Percentiles rank a stretch among this genome's conserved stretches.
Evolutionary conservation across 805 yeast genomes (phyloP).

Genomic region (Metschnikowia corniflorae): DNA sequence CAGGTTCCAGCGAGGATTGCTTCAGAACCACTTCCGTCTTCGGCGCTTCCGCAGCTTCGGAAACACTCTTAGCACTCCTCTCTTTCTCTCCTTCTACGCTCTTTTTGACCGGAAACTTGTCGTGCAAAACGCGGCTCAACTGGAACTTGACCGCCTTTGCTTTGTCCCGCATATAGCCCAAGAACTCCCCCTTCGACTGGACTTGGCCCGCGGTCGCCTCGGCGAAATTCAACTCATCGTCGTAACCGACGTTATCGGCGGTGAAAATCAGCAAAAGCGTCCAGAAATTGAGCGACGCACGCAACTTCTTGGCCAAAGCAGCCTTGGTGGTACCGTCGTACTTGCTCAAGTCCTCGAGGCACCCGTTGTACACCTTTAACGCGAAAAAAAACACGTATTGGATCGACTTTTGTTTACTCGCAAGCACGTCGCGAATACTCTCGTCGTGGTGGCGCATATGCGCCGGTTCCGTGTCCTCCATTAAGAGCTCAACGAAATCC

Average conservation of each 20-base stretch:
- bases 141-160: slow-evolving; percentile 48
- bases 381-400: slow-evolving; percentile 42
- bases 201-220: slow-evolving; percentile 60
- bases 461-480: slow-evolving; percentile 67
- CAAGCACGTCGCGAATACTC: slow-evolving; percentile 46
- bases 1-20: background rate
- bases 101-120: slow-evolving; percentile 27
- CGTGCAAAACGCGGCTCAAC: slow-evolving; percentile 37
- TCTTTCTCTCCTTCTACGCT: slow-evolving; percentile 30
- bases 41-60: background rate
- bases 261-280: slow-evolving; percentile 42
- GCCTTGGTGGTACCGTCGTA: slow-evolving; percentile 37
- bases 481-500: slow-evolving; percentile 51
- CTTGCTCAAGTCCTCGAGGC: slow-evolving; percentile 40
- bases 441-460: slow-evolving; percentile 44
- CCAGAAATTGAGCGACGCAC: slow-evolving; percentile 54
- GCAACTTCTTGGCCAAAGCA: slow-evolving; percentile 48
- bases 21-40: too few species aligned
- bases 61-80: slow-evolving; percentile 14
- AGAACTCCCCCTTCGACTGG: slow-evolving; percentile 57
- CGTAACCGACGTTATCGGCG: slow-evolving; percentile 19
- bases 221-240: slow-evolving; percentile 28
- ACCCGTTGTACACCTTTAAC: slow-evolving; percentile 48
- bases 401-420: slow-evolving; percentile 51
- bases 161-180: slow-evolving; percentile 43